phyloP scores from a whole-genome alignment of 805 yeast species.

The Candida fluviatilis region DNA sequence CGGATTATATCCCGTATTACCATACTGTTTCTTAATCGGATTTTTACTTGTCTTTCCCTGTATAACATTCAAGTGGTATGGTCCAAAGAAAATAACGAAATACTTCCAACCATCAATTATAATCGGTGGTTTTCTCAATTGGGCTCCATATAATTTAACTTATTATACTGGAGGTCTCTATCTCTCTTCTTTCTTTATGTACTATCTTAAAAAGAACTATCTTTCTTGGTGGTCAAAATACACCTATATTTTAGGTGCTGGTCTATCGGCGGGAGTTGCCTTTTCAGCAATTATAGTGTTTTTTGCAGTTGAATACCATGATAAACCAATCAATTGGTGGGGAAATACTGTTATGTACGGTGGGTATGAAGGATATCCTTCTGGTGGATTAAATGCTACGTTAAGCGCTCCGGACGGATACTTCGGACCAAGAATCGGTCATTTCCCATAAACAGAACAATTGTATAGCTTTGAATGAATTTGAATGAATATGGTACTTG shows the following conservation, averaged over 20 bases:
- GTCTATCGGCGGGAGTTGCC: conserved; percentile 31
- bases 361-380: conserved; percentile 36
- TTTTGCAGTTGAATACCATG: conserved; percentile 34
- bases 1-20: conserved; percentile 30
- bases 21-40: conserved; percentile 33
- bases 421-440: conserved; percentile 29
- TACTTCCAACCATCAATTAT: conserved; percentile 31
- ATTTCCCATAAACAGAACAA: conserved; percentile 3
- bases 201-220: conserved; percentile 23
- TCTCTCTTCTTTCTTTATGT: conserved; percentile 23
- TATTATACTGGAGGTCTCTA: conserved; percentile 29
- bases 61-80: conserved; percentile 17
- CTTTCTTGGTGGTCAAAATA: conserved; percentile 34
- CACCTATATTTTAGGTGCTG: conserved; percentile 28
- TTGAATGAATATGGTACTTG: no score
- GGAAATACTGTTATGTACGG: conserved; percentile 20
- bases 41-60: conserved; percentile 21
- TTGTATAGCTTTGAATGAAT: no score
- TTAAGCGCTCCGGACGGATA: conserved; percentile 28
- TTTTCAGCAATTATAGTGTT: conserved; percentile 31
- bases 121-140: conserved; percentile 28
- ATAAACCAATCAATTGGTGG: conserved; percentile 28
- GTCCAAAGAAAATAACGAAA: conserved; percentile 17
- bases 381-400: conserved; percentile 10
- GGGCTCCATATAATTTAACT: conserved; percentile 30